Percentiles rank a stretch among this genome's conserved stretches.
These are phyloP conservation scores for Lentinula boryana DNA, from an alignment of 768 basidiomycete genomes.

Conservation along the genomic window DNA sequence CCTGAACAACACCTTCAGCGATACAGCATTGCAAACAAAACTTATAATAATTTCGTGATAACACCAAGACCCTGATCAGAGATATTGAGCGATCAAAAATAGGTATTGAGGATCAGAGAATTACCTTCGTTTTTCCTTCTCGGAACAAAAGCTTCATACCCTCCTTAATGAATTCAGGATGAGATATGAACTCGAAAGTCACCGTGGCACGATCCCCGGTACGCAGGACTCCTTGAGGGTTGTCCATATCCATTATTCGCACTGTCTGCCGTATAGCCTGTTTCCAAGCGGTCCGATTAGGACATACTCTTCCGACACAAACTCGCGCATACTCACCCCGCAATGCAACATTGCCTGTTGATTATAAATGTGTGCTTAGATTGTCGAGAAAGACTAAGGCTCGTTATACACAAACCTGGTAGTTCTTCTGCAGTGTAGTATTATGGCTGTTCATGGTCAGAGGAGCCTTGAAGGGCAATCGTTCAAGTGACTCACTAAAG, in stretches of 20 bases:
- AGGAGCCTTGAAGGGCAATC: neutral
- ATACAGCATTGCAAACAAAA: neutral
- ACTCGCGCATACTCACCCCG: conserved; percentile 44
- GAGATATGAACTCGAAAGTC: conserved; percentile 91
- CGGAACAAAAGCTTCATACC: conserved; percentile 92
- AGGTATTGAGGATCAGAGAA: neutral
- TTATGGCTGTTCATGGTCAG: conserved; percentile 55
- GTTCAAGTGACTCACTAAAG: conserved; percentile 61
- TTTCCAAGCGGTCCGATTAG: neutral
- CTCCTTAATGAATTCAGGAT: conserved; percentile 87
- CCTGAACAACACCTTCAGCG: neutral
- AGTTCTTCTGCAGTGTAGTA: conserved; percentile 88
- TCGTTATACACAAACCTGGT: conserved; percentile 69
- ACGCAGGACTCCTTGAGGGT: conserved; percentile 81
- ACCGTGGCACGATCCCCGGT: conserved; percentile 95
- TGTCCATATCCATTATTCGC: conserved; percentile 84
- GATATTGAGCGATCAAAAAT: conserved; percentile 7
- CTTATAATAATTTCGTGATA: conserved; percentile 59
- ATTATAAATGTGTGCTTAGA: neutral
- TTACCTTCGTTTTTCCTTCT: conserved; percentile 92
- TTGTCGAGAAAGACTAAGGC: neutral
- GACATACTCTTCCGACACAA: neutral
- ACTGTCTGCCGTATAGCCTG: conserved; percentile 91
- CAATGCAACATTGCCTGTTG: conserved; percentile 86
- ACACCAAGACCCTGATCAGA: conserved; percentile 63